Evolutionary conservation across 805 yeast genomes (phyloP), one percentile per base, ranked within the genome.

Genomic region (Metschnikowia lochheadii): DNA sequence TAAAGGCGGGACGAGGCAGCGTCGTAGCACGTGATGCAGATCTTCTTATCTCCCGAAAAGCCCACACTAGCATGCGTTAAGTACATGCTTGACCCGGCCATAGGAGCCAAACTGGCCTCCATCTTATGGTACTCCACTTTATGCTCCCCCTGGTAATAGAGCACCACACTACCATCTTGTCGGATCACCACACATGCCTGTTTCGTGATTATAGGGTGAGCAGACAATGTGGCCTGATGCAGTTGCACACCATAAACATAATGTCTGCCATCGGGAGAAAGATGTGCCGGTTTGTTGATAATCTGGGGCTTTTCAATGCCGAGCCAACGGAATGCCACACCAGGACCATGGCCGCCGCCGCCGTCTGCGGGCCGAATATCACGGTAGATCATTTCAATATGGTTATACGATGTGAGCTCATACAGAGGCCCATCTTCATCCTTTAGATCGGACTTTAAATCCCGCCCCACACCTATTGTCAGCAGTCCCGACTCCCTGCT

Each of bases 101-200:
- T 15, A 4, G 62, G 50, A 6, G 59, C 56, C 23, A 79, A 56
- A 1, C 52, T 50, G 3, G 61, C 43, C 3, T 69, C 51, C 2
- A 69, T 54, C 53, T 75, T 76, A 52, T 72, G 72, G 59, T 81
- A 84, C 51, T 83, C 87, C 18, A 82, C 74, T 43, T 80, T 78
- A 56, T 79, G 83, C 52, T 79, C 83, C 17, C 83, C 81, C 62
- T 84, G 92, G 60, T 79, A 84, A 71, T 83, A 82, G 29, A 85
- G 64, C 21, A 76, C 69, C 38, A 84, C 65, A 49, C 74, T 71
- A 1, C 94, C 96, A 56, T 82, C 80, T 49, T 77, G 73, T 40
- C 92, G 73, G 37, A 87, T 69, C 1, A 82, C 82, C 21, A 87
- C 66, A 58, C 89, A 82, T 2, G 91, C 94, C 51, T 85, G 85